phyloP scores from a whole-genome alignment of 2,329 filamentous ascomycete genomes.

The Stachybotrys elegans region DNA sequence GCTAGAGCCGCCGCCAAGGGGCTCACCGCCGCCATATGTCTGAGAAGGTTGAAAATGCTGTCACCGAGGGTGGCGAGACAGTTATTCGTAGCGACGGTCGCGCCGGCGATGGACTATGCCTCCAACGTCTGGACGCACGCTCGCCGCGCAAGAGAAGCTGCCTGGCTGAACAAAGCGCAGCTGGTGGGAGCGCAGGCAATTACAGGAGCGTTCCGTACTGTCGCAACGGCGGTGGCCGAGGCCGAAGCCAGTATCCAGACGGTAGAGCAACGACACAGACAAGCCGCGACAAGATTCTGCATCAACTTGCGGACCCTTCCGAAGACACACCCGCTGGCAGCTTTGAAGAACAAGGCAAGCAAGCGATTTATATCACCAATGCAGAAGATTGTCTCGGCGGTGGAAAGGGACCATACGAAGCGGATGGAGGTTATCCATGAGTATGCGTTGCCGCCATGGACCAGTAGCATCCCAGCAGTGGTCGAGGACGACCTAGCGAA shows the following conservation, averaged over 20 bases:
- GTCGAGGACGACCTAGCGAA: not conserved
- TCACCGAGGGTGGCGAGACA: slow-evolving; percentile 4
- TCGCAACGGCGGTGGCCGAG: slow-evolving; percentile 7
- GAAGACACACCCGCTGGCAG: slow-evolving; percentile 6
- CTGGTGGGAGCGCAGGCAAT: slow-evolving; percentile 8
- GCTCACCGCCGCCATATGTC: slow-evolving; percentile 6
- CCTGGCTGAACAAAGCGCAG: slow-evolving; percentile 8
- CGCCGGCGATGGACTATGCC: slow-evolving; percentile 9
- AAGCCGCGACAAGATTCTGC: slow-evolving; percentile 1
- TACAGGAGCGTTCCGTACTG: slow-evolving; percentile 8
- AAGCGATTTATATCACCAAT: slow-evolving; percentile 4
- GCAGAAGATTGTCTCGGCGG: slow-evolving; percentile 1
- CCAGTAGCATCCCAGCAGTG: not conserved
- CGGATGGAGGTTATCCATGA: slow-evolving; percentile 7
- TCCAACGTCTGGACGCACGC: slow-evolving; percentile 10
- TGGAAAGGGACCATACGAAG: not conserved
- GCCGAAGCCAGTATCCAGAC: slow-evolving; percentile 6
- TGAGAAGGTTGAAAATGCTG: slow-evolving; percentile 5
- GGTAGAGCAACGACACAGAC: not conserved
- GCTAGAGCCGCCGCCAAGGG: slow-evolving; percentile 1
- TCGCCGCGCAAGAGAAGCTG: not conserved
- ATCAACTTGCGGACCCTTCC: slow-evolving; percentile 3
- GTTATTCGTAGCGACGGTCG: slow-evolving; percentile 1
- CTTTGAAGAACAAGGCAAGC: slow-evolving; percentile 1
- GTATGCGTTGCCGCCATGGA: slow-evolving; percentile 1